phyloP scores from a whole-genome alignment of 2,329 filamentous ascomycete genomes.

The Fusarium sambucinum region DNA sequence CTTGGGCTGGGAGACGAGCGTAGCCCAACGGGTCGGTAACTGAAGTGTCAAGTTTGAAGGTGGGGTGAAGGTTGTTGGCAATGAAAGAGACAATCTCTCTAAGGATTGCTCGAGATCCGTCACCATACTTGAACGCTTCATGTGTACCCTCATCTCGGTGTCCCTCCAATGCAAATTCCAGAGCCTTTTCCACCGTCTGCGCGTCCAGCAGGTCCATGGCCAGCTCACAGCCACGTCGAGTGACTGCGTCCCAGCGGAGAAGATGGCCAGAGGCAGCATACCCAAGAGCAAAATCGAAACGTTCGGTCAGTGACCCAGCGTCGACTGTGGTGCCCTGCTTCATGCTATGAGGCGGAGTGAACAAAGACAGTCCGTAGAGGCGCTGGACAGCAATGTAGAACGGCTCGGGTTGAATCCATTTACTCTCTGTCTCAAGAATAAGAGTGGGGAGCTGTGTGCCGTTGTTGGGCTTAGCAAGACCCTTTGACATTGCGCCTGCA shows the following conservation, averaged over 20 bases:
- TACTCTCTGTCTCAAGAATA: slow-evolving; percentile 63
- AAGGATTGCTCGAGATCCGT: slow-evolving; percentile 66
- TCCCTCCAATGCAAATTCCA: slow-evolving; percentile 68
- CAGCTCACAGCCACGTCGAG: slow-evolving; percentile 69
- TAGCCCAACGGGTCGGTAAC: slow-evolving; percentile 54
- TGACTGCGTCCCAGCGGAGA: slow-evolving; percentile 67
- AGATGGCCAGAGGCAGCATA: slow-evolving; percentile 73
- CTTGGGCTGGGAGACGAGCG: slow-evolving; percentile 54
- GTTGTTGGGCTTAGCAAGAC: slow-evolving; percentile 48
- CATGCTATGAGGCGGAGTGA: slow-evolving; percentile 51
- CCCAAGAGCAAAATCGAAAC: slow-evolving; percentile 69
- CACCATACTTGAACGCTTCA: slow-evolving; percentile 64
- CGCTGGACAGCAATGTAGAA: slow-evolving; percentile 69
- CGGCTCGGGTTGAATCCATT: slow-evolving; percentile 66
- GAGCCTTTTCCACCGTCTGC: slow-evolving; percentile 70
- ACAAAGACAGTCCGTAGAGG: slow-evolving; percentile 67
- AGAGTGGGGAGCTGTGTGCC: slow-evolving; percentile 47
- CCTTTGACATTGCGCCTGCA: slow-evolving; percentile 45
- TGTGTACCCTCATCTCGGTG: slow-evolving; percentile 53
- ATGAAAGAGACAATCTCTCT: slow-evolving; percentile 69
- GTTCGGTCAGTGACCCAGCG: slow-evolving; percentile 57
- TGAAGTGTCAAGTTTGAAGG: slow-evolving; percentile 69
- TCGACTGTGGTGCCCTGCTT: slow-evolving; percentile 52
- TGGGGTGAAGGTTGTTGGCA: slow-evolving; percentile 68
- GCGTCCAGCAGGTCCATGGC: slow-evolving; percentile 70